phyloP scores from a whole-genome alignment of 805 yeast species.

The Komagataella ulmi region DNA sequence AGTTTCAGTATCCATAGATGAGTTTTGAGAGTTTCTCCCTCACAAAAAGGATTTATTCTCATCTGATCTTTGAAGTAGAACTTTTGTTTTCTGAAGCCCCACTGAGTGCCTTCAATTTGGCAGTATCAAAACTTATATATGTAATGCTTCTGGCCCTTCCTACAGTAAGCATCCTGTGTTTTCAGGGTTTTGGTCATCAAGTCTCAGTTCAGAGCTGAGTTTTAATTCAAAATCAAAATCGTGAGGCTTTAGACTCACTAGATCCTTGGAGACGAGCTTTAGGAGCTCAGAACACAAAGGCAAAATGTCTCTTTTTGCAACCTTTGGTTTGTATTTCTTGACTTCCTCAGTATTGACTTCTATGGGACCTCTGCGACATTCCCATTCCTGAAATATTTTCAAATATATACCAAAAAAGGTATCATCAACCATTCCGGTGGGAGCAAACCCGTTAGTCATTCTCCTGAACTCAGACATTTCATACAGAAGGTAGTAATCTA shows the following conservation, averaged over 20 bases:
- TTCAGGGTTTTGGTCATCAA: not conserved
- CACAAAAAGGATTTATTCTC: not conserved
- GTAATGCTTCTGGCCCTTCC: not conserved
- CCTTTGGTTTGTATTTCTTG: conserved; percentile 20
- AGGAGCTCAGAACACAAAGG: conserved; percentile 18
- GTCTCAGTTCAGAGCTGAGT: not conserved
- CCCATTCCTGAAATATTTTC: conserved; percentile 23
- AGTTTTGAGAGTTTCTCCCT: not conserved
- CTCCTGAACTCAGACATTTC: conserved; percentile 50
- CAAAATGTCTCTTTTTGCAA: conserved; percentile 35
- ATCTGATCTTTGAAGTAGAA: not conserved
- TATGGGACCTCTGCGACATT: conserved; percentile 1
- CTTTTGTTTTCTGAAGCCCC: not conserved
- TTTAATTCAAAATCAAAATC: not conserved
- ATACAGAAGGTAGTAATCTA: conserved; percentile 29
- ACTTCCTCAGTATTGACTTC: not conserved
- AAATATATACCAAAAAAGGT: conserved; percentile 50
- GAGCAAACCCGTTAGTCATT: conserved; percentile 70
- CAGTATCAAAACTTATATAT: not conserved
- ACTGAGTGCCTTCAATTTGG: not conserved
- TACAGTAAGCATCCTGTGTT: not conserved
- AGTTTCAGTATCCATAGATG: not conserved
- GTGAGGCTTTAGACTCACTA: conserved; percentile 9
- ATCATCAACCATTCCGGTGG: conserved; percentile 67
- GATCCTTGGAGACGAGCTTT: conserved; percentile 7